Percentiles rank a stretch among this genome's conserved stretches.
phyloP scores from a whole-genome alignment of 805 yeast genomes.

The Pichia nanzhaoensis region DNA sequence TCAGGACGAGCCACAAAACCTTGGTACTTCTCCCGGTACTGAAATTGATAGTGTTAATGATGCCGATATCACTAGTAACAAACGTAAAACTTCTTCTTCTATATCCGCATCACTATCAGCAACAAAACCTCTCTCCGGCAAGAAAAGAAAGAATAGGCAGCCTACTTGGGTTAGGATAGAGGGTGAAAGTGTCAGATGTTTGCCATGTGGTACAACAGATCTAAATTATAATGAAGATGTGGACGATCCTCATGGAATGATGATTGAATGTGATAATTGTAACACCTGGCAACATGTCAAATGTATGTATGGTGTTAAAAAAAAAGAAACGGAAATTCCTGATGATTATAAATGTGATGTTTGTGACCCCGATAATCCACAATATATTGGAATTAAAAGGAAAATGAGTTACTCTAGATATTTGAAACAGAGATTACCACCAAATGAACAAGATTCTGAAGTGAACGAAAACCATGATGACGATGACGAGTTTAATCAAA shows the following conservation, averaged over 20 bases:
- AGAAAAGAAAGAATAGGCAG: not conserved
- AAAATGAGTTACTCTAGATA: slow-evolving; percentile 29
- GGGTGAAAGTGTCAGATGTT: slow-evolving; percentile 41
- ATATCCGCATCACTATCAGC: too few relatives aligned
- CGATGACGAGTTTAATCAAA: slow-evolving; percentile 6
- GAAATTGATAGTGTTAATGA: not conserved
- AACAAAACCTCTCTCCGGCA: not conserved
- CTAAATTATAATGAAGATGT: slow-evolving; percentile 51
- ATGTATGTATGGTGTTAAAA: slow-evolving; percentile 48
- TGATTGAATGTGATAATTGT: slow-evolving; percentile 54
- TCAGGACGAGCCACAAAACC: slow-evolving; percentile 1
- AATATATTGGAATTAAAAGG: slow-evolving; percentile 30
- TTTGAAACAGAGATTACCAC: slow-evolving; percentile 12
- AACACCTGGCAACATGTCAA: slow-evolving; percentile 65
- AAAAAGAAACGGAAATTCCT: slow-evolving; percentile 34
- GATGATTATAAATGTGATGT: slow-evolving; percentile 46
- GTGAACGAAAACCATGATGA: slow-evolving; percentile 7
- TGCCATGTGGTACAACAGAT: slow-evolving; percentile 55
- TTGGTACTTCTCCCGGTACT: too few relatives aligned
- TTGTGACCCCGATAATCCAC: slow-evolving; percentile 37
- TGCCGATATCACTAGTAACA: too few relatives aligned
- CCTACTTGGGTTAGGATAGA: slow-evolving; percentile 2
- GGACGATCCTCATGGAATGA: slow-evolving; percentile 36
- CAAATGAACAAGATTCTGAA: not conserved
- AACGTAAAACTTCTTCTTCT: too few relatives aligned